Base-by-base conservation (phyloP, 352 stramenopile species). In the Phytophthora melonis region DNA sequence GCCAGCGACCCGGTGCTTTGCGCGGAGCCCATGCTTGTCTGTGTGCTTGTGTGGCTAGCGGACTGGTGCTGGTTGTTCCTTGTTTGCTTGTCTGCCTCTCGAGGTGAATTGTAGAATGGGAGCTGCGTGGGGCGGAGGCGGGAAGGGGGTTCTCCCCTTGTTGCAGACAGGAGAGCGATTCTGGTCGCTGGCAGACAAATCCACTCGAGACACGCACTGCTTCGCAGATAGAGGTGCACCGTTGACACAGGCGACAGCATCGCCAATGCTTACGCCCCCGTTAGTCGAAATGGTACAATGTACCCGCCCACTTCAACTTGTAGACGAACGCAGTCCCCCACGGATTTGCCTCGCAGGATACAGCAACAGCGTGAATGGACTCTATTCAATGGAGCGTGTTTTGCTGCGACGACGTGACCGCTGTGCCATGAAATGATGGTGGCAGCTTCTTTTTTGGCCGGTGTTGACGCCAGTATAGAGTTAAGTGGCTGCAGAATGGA, bases 1-100 rank as follows among this genome's bases (percentile, higher is more conserved):
- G 61, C 75, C 69, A 90, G 74, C 27, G 67, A 63, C 50, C 63
- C 54, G 8, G 63, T 80, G 77, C 76, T 87, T 58, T 75, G 70
- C 58, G 55, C 73, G 19, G 70, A 75, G 66, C 82, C 82, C 82
- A 90, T 89, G 50, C 6, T 58, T 34, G n/a, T 13, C 30, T 36
- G 32, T 36, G 32, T 36, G 32, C 30, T 9, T 34, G 50, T n/a
- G 21, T 56, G 13, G 49, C 3, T 30, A 30, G 18, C 16, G 3
- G 27, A 13, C 19, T 59, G 11, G 27, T 11, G 39, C 5, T 45
- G 39, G 39, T n/a, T 47, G 39, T 11, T 36, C 32, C 32, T 36
- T 47, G 39, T 8, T 47, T 16, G 39, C 14, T 47, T 16, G 39
- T 8, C 13, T n/a, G 39, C 39, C 16, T 18, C 39, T 47, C 14